phyloP scores from a whole-genome alignment of 2,329 filamentous ascomycete species.

The Aspergillus sp. region DNA sequence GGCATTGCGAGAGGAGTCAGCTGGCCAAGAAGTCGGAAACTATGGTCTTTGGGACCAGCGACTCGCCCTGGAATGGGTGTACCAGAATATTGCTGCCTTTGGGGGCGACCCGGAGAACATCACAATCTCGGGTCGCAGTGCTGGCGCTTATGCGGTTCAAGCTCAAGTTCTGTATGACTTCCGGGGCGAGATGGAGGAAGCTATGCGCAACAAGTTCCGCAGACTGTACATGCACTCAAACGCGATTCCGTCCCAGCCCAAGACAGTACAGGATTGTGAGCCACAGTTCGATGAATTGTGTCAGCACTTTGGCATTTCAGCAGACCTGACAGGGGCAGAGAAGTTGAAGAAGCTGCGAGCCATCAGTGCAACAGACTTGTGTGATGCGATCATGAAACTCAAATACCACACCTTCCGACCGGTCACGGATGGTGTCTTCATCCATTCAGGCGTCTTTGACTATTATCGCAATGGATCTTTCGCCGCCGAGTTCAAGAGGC shows the following conservation, averaged over 20 bases:
- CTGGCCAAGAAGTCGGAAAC: constrained; percentile 37
- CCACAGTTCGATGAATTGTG: constrained; percentile 49
- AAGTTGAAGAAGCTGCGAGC: constrained; percentile 39
- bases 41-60: constrained; percentile 53
- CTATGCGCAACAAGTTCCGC: constrained; percentile 38
- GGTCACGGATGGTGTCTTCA: constrained; percentile 47
- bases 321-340: constrained; percentile 20
- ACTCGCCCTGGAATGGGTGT: constrained; percentile 54
- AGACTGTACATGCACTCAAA: constrained; percentile 50
- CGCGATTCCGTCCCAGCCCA: constrained; percentile 49
- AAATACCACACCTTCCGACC: constrained; percentile 51
- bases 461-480: constrained; percentile 43
- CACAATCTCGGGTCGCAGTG: constrained; percentile 48
- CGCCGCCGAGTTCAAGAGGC: constrained; percentile 39
- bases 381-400: constrained; percentile 39
- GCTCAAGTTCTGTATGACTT: constrained; percentile 44
- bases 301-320: constrained; percentile 33
- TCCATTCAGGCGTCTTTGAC: constrained; percentile 41
- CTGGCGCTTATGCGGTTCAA: constrained; percentile 46
- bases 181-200: constrained; percentile 18
- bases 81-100: constrained; percentile 50
- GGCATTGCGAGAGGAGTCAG: constrained; percentile 35
- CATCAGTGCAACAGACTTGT: constrained; percentile 35
- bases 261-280: constrained; percentile 39
- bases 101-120: constrained; percentile 51